Evolutionary conservation across 2,329 filamentous ascomycete species (phyloP).

Genomic region (Colletotrichum tanaceti): DNA sequence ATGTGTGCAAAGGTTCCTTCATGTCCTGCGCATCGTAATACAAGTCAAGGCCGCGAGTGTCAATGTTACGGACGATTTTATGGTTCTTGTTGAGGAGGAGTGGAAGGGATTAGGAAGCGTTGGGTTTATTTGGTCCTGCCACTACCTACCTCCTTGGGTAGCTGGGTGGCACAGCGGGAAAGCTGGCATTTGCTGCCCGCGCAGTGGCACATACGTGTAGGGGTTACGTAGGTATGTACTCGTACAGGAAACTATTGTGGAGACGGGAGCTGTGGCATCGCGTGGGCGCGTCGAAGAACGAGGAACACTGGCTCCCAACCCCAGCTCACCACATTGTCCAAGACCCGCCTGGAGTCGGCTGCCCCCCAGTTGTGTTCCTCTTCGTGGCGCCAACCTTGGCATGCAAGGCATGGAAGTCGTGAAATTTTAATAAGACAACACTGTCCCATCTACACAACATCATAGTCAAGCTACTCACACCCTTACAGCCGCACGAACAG

Average conservation of each 20-base stretch:
- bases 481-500: background rate
- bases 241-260: background rate
- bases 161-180: constrained; percentile 11
- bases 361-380: background rate
- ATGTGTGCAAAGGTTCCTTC: constrained; percentile 2
- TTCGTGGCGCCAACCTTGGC: background rate
- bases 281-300: background rate
- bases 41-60: background rate
- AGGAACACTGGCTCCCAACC: background rate
- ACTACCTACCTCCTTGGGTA: background rate
- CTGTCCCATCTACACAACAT: background rate
- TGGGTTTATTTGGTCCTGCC: background rate
- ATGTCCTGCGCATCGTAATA: background rate
- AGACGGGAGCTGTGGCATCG: background rate
- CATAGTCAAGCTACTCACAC: background rate
- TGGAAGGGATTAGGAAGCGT: background rate
- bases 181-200: constrained; percentile 2
- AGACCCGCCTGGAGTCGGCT: background rate
- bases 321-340: background rate
- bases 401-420: background rate
- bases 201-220: background rate
- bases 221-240: background rate
- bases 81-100: constrained; percentile 15
- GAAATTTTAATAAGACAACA: background rate
- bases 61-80: background rate